Evolutionary conservation across 352 stramenopile genomes (phyloP).

Genomic region (Globisporangium rhizosaccharum): DNA sequence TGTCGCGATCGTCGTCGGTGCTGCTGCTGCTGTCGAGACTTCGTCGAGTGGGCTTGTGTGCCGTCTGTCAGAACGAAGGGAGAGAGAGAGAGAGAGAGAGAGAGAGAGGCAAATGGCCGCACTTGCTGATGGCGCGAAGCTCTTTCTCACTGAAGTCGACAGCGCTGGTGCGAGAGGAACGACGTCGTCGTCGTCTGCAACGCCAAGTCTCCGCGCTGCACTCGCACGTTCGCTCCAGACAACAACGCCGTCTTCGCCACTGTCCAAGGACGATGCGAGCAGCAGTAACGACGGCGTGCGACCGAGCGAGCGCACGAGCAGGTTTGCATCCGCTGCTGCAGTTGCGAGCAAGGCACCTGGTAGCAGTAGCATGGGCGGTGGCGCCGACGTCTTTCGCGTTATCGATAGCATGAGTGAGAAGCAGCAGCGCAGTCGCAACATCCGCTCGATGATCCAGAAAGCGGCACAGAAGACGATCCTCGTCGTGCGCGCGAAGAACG

Average conservation of each 20-base stretch:
- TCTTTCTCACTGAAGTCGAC: constrained; percentile 33
- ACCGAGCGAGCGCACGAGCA: constrained; percentile 6
- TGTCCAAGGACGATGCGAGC: constrained; percentile 5
- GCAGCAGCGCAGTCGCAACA: constrained; percentile 43
- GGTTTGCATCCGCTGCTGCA: constrained; percentile 1
- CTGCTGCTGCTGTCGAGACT: too few species aligned
- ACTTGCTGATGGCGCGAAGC: constrained; percentile 9
- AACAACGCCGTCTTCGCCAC: background rate
- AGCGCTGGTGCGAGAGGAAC: background rate
- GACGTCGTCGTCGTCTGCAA: background rate
- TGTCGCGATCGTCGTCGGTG: too few species aligned
- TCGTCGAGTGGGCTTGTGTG: too few species aligned
- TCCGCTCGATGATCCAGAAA: constrained; percentile 56
- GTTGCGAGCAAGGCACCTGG: background rate
- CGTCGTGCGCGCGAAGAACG: constrained; percentile 65
- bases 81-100: too few species aligned
- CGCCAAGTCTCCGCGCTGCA: background rate
- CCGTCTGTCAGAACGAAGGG: too few species aligned
- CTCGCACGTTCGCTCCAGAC: background rate
- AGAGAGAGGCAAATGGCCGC: too few species aligned
- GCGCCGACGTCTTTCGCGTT: constrained; percentile 38
- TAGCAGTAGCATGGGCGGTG: constrained; percentile 12
- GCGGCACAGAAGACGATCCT: constrained; percentile 71
- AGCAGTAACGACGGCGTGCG: background rate
- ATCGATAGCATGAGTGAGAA: constrained; percentile 50